Evolutionary conservation across 352 stramenopile genomes (phyloP), one percentile per base, ranked within the genome.

Genomic region (Phytopythium boreale): DNA sequence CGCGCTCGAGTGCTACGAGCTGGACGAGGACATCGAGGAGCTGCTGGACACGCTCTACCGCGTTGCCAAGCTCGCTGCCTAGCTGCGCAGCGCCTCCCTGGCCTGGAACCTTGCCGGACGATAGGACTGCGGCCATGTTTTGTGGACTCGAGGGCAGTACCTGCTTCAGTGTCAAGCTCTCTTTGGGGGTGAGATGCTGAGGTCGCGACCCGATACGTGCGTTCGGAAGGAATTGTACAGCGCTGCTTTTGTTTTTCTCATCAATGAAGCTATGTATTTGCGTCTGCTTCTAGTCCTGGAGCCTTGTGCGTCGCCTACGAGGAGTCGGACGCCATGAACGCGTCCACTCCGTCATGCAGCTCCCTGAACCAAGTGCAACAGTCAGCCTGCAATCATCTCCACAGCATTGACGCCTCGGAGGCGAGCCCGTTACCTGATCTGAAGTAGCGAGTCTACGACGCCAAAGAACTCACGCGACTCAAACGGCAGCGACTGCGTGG

Each of bases 1-100:
- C 9, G 87, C 85, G 17, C 80, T 94, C n/a, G 82, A 92, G 63
- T 80, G 79, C 69, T 95, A 94, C 70, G 84, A 94, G 56, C 57
- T 81, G 52, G 85, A 95, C 67, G 78, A 89, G 58, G 82, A 95
- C 68, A 88, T 94, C 31, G 82, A 94, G 36, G 87, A 90, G 62
- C 88, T 94, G 79, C 80, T 95, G 51, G 87, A 95, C 65, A 89
- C 82, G 59, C 67, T 95, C 37, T 92, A 91, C 51, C 81, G 84
- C 31, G 80, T 94, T 19, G 83, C 85, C 2, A 92, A 92, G 63
- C 63, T 86, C 37, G 64, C 67, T 29, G 52, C 19, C 2, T 58
- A 59, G 63, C 27, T 53, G 44, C 46, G 41, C 60, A 31, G 53
- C 26, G 27, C 62, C 43, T 56, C 29, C 31, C 43, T 39, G 20